Percentiles rank a stretch among this genome's conserved stretches.
These are phyloP conservation scores for Candida koratica DNA, from an alignment of 805 yeast species.

Conservation along the genomic window DNA sequence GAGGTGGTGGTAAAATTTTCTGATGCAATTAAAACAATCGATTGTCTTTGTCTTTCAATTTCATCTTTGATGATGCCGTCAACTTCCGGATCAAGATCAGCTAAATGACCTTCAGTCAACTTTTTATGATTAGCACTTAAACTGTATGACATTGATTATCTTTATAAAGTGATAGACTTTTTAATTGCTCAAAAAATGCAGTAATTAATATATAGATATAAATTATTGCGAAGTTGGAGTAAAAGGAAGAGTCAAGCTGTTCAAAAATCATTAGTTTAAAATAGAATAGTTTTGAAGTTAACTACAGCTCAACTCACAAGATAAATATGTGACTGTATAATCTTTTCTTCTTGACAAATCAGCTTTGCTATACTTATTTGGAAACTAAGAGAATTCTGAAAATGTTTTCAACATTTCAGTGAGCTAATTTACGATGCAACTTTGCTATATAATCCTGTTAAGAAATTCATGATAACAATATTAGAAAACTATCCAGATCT, in stretches of 20 bases:
- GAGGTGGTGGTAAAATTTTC: slow-evolving; percentile 95
- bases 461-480: too few species aligned
- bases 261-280: too few species aligned
- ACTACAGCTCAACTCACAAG: too few species aligned
- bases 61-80: slow-evolving; percentile 72
- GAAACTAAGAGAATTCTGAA: too few species aligned
- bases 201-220: slow-evolving; percentile 3
- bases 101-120: slow-evolving; percentile 58
- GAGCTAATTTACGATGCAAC: background rate
- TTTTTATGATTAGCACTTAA: slow-evolving; percentile 46
- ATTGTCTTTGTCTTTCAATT: slow-evolving; percentile 81
- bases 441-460: background rate
- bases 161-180: slow-evolving; percentile 1
- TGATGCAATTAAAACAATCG: slow-evolving; percentile 89
- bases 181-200: background rate
- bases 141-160: slow-evolving; percentile 39
- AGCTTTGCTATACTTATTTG: too few species aligned
- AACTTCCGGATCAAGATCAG: slow-evolving; percentile 82
- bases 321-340: too few species aligned
- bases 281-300: too few species aligned
- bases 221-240: slow-evolving; percentile 2
- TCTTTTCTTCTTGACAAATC: too few species aligned
- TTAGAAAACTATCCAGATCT: too few species aligned
- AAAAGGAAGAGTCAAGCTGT: slow-evolving; percentile 3
- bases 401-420: too few species aligned